These are phyloP conservation scores for Arctium minus DNA, from an alignment of 129 eudicot species.

Conservation along the genomic window DNA sequence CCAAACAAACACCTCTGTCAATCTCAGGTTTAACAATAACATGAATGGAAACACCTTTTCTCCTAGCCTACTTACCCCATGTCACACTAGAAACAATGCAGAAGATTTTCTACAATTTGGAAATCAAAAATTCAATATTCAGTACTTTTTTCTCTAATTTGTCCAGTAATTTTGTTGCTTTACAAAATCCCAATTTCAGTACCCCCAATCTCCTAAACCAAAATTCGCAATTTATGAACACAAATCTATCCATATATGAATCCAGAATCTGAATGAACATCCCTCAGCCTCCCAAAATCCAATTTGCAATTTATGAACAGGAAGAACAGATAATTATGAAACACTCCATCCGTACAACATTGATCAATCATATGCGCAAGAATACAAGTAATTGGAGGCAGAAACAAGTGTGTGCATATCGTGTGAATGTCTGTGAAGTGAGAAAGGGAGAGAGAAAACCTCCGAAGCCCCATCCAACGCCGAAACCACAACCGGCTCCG, in stretches of 20 bases:
- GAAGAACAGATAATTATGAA: not conserved
- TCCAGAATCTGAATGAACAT: not conserved
- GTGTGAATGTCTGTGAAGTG: not conserved
- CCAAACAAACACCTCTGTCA: not conserved
- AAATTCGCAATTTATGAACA: not conserved
- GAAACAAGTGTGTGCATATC: not conserved
- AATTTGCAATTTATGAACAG: not conserved
- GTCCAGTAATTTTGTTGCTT: not conserved
- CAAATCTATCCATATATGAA: not conserved
- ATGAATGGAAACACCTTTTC: not conserved
- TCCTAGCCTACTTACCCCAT: not conserved
- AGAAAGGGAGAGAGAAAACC: slow-evolving; percentile 37
- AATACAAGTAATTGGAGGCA: not conserved
- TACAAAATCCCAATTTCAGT: not conserved
- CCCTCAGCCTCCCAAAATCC: not conserved
- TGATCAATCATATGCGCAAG: not conserved
- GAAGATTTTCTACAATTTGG: not conserved
- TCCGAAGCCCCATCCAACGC: slow-evolving; percentile 92
- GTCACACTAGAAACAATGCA: not conserved
- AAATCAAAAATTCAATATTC: not conserved
- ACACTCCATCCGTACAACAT: not conserved
- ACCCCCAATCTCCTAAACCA: not conserved
- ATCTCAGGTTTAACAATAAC: not conserved
- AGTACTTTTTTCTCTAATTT: not conserved
- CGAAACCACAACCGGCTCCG: slow-evolving; percentile 82